Evolutionary conservation across 208 protist species (phyloP).

Genomic region (Crithidia bombi): DNA sequence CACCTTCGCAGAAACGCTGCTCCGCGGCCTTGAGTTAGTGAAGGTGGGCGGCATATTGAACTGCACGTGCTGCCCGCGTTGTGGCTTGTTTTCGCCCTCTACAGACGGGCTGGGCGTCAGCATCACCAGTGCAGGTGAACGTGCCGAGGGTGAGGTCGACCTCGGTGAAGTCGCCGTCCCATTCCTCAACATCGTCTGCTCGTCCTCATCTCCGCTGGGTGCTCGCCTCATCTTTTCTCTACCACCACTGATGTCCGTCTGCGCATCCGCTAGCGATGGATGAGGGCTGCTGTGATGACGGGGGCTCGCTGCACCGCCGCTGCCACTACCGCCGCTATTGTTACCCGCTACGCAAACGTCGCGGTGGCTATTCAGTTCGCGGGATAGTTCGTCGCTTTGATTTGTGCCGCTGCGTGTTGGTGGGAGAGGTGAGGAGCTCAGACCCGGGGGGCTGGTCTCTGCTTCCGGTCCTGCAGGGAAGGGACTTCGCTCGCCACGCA

Average conservation of each 20-base stretch:
- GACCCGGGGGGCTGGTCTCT: background rate
- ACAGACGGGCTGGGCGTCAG: background rate
- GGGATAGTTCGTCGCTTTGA: too few relatives aligned
- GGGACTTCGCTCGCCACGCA: conserved; percentile 18
- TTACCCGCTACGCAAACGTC: too few relatives aligned
- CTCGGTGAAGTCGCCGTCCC: too few relatives aligned
- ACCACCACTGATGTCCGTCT: too few relatives aligned
- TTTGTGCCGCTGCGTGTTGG: background rate
- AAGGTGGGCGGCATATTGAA: conserved; percentile 7
- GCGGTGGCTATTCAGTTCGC: too few relatives aligned
- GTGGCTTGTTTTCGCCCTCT: background rate
- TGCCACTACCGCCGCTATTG: too few relatives aligned
- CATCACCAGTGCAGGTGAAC: conserved; percentile 3
- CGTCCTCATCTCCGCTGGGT: too few relatives aligned
- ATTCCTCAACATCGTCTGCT: too few relatives aligned
- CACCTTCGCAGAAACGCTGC: background rate
- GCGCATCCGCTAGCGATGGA: too few relatives aligned
- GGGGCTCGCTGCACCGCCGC: too few relatives aligned
- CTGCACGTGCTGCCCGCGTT: conserved; percentile 9
- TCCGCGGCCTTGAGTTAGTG: background rate
- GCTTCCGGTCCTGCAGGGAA: background rate
- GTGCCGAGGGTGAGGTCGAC: conserved; percentile 5
- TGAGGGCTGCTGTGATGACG: too few relatives aligned
- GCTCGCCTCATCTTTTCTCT: too few relatives aligned
- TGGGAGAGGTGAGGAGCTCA: background rate